These are phyloP conservation scores for Chlorokybus atmophyticus DNA, from an alignment of 139 green algal species.

Conservation along the genomic window DNA sequence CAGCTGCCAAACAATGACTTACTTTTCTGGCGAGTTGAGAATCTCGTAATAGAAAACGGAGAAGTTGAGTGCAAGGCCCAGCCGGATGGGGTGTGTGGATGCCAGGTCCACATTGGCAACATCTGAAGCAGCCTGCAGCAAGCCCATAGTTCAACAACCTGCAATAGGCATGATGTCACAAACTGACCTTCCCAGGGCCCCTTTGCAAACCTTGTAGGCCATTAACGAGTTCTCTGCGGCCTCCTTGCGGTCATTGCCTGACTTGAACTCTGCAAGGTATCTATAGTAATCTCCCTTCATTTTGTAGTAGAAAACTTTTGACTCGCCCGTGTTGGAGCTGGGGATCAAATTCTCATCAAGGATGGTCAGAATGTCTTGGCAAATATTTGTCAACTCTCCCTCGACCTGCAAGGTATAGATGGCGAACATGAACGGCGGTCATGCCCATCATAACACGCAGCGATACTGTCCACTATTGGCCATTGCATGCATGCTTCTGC, in stretches of 20 bases:
- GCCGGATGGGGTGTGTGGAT: slow-evolving; percentile 32
- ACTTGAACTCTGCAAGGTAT: slow-evolving; percentile 97
- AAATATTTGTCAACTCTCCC: slow-evolving; percentile 42
- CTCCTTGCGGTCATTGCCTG: slow-evolving; percentile 70
- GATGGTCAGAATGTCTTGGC: slow-evolving; percentile 55
- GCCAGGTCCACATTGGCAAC: slow-evolving; percentile 26
- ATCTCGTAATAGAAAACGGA: slow-evolving; percentile 44
- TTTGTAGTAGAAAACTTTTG: slow-evolving; percentile 97
- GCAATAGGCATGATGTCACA: no score
- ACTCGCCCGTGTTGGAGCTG: slow-evolving; percentile 78
- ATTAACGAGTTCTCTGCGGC: slow-evolving; percentile 87
- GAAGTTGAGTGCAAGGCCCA: slow-evolving; percentile 36
- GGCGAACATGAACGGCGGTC: background rate
- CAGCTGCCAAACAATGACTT: slow-evolving; percentile 3
- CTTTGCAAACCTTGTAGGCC: slow-evolving; percentile 83
- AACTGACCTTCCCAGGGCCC: no score
- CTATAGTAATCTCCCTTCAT: slow-evolving; percentile 95
- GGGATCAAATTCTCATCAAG: slow-evolving; percentile 93
- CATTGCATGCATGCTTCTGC: background rate
- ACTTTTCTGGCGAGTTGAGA: slow-evolving; percentile 21
- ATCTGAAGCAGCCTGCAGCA: slow-evolving; percentile 25
- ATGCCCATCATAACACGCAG: no score
- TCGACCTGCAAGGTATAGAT: slow-evolving; percentile 25
- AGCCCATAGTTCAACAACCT: no score
- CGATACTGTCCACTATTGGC: no score